Conservation (phyloP, 2,329 filamentous ascomycete species). For the Dryadomyces quercus-mongolicae region DNA sequence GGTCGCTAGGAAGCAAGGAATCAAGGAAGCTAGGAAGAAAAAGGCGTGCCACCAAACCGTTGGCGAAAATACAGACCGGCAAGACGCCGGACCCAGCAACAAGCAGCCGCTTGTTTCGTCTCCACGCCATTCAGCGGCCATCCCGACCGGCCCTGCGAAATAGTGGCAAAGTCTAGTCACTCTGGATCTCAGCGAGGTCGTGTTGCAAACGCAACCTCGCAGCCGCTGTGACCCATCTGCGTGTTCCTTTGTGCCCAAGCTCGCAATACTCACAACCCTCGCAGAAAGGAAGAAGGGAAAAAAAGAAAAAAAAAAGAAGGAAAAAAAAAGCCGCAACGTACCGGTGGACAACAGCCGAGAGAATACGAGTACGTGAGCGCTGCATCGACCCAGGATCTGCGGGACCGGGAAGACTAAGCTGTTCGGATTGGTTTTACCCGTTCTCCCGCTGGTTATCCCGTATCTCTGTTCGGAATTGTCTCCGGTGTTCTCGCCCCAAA, state of each 20-base stretch:
- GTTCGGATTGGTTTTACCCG: too few species aligned
- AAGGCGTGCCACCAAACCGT: background rate
- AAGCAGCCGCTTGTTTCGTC: background rate
- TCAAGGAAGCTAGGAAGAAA: background rate
- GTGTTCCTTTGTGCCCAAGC: background rate
- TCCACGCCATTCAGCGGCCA: background rate
- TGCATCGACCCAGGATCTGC: too few species aligned
- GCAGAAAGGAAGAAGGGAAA: background rate
- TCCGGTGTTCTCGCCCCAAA: too few species aligned
- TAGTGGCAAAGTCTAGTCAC: background rate
- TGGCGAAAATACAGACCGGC: background rate
- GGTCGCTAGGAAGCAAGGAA: background rate
- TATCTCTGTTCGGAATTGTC: too few species aligned
- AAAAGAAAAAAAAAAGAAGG: background rate
- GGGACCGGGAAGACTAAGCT: too few species aligned
- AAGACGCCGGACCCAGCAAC: background rate
- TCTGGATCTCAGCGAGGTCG: background rate
- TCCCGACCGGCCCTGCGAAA: background rate
- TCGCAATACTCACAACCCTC: background rate
- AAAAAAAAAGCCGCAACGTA: background rate
- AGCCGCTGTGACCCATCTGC: background rate
- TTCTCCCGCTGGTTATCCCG: too few species aligned
- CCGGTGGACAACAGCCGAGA: background rate
- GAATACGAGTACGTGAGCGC: too few species aligned
- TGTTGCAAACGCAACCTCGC: background rate